phyloP scores from a whole-genome alignment of 1,284 basidiomycete species.

The Megacollybia platyphylla region DNA sequence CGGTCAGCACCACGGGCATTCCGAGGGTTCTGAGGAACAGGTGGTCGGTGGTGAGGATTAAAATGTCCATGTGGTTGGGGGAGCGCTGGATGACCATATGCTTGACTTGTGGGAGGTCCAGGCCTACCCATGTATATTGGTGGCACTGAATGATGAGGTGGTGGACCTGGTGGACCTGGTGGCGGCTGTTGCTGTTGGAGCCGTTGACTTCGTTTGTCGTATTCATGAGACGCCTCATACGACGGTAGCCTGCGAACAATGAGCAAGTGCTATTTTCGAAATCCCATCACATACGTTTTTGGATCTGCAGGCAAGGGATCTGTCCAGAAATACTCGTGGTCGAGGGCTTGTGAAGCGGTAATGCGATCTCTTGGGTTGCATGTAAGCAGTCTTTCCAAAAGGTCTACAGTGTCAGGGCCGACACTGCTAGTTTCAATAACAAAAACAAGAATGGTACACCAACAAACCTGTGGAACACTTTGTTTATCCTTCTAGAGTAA shows the following conservation, averaged over 20 bases:
- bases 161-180: constrained; percentile 12
- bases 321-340: constrained; percentile 90
- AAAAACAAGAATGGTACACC: not conserved
- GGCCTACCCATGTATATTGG: too few relatives aligned
- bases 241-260: constrained; percentile 43
- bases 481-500: constrained; percentile 39
- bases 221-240: constrained; percentile 77
- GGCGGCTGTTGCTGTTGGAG: constrained; percentile 14
- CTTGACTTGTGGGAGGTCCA: not conserved
- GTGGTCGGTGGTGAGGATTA: not conserved
- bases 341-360: constrained; percentile 79
- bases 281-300: constrained; percentile 43
- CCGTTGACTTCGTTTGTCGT: constrained; percentile 66
- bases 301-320: constrained; percentile 78
- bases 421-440: constrained; percentile 15
- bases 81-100: not conserved
- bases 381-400: constrained; percentile 82
- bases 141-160: constrained; percentile 5
- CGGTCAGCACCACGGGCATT: not conserved
- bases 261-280: constrained; percentile 1
- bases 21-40: not conserved
- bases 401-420: constrained; percentile 71
- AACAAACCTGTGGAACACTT: constrained; percentile 45
- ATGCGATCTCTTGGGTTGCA: constrained; percentile 89
- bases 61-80: not conserved